These are phyloP conservation scores for Stagonosporopsis vannaccii DNA, from an alignment of 2,329 filamentous ascomycete species.

Conservation along the genomic window DNA sequence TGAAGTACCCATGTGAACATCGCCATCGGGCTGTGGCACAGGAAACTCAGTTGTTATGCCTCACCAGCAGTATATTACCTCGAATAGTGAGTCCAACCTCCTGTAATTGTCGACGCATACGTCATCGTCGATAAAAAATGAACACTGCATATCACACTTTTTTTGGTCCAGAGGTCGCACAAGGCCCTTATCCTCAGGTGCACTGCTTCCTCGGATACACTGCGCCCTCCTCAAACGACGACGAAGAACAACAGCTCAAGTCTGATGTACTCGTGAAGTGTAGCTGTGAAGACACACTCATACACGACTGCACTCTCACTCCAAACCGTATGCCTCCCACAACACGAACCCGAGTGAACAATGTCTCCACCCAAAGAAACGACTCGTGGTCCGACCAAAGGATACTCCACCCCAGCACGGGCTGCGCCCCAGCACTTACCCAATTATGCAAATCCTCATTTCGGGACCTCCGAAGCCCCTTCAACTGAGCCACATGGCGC, in stretches of 20 bases:
- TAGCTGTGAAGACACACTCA: too few species aligned
- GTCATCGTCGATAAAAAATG: neutral
- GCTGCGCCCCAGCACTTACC: conserved; percentile 2
- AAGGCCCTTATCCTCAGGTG: neutral
- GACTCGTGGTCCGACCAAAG: neutral
- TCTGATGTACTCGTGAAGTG: too few species aligned
- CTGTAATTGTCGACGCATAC: neutral
- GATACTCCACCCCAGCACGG: neutral
- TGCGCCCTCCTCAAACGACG: too few species aligned
- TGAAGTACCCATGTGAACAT: too few species aligned
- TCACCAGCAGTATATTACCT: too few species aligned
- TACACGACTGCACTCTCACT: too few species aligned
- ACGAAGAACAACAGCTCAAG: too few species aligned
- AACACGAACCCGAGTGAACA: neutral
- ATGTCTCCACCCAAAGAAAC: neutral
- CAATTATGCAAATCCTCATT: conserved; percentile 12
- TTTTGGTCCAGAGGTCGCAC: neutral
- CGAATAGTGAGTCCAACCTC: too few species aligned
- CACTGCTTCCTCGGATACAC: neutral
- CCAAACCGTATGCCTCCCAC: too few species aligned
- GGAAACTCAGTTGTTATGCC: too few species aligned
- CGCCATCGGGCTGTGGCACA: too few species aligned
- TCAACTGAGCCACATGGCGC: conserved; percentile 13
- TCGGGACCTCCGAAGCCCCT: conserved; percentile 2
- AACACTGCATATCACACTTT: neutral